phyloP scores from a whole-genome alignment of 1,284 basidiomycete genomes.

The Tylopilus orsonianus region DNA sequence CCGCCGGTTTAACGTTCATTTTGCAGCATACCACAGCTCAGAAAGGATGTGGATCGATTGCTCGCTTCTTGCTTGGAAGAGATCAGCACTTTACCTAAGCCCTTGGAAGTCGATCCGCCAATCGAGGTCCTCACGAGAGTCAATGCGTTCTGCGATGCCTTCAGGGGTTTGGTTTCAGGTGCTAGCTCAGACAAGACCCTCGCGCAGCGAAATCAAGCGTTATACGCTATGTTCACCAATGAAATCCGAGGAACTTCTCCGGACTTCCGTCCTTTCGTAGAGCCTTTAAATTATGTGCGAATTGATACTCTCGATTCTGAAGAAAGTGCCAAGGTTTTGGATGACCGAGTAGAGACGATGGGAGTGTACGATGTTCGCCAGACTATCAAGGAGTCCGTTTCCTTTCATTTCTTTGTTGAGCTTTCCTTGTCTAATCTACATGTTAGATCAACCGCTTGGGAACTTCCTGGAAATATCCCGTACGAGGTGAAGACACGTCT shows the following conservation, averaged over 20 bases:
- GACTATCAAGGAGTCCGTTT: slow-evolving; percentile 33
- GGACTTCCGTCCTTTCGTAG: slow-evolving; percentile 38
- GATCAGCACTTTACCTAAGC: slow-evolving; percentile 43
- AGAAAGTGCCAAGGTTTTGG: not conserved
- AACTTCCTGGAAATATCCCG: slow-evolving; percentile 50
- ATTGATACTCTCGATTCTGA: slow-evolving; percentile 17
- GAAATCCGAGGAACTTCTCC: slow-evolving; percentile 42
- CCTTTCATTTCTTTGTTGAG: not conserved
- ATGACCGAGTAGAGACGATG: slow-evolving; percentile 14
- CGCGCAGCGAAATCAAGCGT: slow-evolving; percentile 37
- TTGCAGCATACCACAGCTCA: slow-evolving; percentile 45
- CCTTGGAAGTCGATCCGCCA: slow-evolving; percentile 41
- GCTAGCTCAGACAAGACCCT: slow-evolving; percentile 33
- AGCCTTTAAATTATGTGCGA: not conserved
- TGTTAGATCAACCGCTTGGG: slow-evolving; percentile 49
- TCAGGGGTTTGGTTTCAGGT: slow-evolving; percentile 40
- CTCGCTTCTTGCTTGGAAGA: slow-evolving; percentile 39
- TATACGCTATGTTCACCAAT: slow-evolving; percentile 37
- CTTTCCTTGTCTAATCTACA: not conserved
- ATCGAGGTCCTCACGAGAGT: slow-evolving; percentile 47
- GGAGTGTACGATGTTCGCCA: slow-evolving; percentile 34
- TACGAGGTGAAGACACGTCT: slow-evolving; percentile 48
- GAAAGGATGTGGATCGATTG: slow-evolving; percentile 35
- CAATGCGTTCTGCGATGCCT: slow-evolving; percentile 43
- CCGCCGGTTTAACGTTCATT: slow-evolving; percentile 9